These are phyloP conservation scores for Platanthera guangdongensis DNA, from an alignment of 106 monocot genomes.

Conservation along the genomic window DNA sequence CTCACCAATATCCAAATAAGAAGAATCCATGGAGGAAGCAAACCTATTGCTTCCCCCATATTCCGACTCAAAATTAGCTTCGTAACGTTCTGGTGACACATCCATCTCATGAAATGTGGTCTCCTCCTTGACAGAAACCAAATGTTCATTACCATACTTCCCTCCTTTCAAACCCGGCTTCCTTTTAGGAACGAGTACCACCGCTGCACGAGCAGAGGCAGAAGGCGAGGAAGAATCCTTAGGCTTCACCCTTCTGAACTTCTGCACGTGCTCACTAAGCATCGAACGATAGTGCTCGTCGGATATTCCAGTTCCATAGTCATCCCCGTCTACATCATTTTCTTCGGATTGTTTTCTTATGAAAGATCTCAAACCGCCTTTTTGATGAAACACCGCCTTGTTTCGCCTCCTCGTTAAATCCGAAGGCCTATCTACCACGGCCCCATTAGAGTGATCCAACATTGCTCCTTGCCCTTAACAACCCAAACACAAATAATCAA, in stretches of 20 bases:
- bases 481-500: not conserved
- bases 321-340: slow-evolving; percentile 46
- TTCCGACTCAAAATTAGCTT: slow-evolving; percentile 27
- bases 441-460: slow-evolving; percentile 47
- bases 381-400: slow-evolving; percentile 24
- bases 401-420: slow-evolving; percentile 34
- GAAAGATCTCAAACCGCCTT: slow-evolving; percentile 34
- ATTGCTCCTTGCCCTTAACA: slow-evolving; percentile 45
- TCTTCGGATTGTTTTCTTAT: slow-evolving; percentile 33
- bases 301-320: slow-evolving; percentile 42
- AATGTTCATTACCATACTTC: slow-evolving; percentile 25
- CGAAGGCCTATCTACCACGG: slow-evolving; percentile 19
- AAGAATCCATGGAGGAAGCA: slow-evolving; percentile 38
- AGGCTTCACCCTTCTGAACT: slow-evolving; percentile 40
- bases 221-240: slow-evolving; percentile 29
- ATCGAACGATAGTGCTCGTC: slow-evolving; percentile 81
- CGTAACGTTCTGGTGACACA: slow-evolving; percentile 41
- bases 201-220: slow-evolving; percentile 11
- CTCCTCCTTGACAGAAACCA: slow-evolving; percentile 41
- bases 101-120: slow-evolving; percentile 18
- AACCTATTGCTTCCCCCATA: slow-evolving; percentile 33
- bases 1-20: slow-evolving; percentile 85
- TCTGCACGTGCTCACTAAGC: slow-evolving; percentile 82
- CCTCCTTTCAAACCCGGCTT: slow-evolving; percentile 24
- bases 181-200: slow-evolving; percentile 23